phyloP scores from a whole-genome alignment of 306 rosid species.

The Prunus persica region Prunus_persica_NCBIv2 NC_034013.1:17478501-17479000 shows the following conservation, averaged over 20 bases:
- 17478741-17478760: constrained; percentile 79
- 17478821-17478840: constrained; percentile 85
- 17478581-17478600: constrained; percentile 94
- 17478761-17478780: constrained; percentile 89
- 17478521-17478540: constrained; percentile 99
- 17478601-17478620: constrained; percentile 88
- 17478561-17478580: constrained; percentile 70
- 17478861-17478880: constrained; percentile 66
- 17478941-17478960: constrained; percentile 93
- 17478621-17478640: constrained; percentile 80
- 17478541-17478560: constrained; percentile 86
- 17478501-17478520: constrained; percentile 83
- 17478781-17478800: constrained; percentile 89
- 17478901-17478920: constrained; percentile 91
- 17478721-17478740: constrained; percentile 87
- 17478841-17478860: constrained; percentile 85
- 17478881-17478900: constrained; percentile 76
- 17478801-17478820: constrained; percentile 69
- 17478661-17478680: constrained; percentile 79
- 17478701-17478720: constrained; percentile 98
- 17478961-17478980: constrained; percentile 97
- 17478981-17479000: constrained; percentile 97
- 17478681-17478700: constrained; percentile 80
- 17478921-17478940: constrained; percentile 94
- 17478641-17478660: constrained; percentile 68